Conservation (phyloP, 495 filamentous ascomycete species). For the Neurospora tetraspora region DNA sequence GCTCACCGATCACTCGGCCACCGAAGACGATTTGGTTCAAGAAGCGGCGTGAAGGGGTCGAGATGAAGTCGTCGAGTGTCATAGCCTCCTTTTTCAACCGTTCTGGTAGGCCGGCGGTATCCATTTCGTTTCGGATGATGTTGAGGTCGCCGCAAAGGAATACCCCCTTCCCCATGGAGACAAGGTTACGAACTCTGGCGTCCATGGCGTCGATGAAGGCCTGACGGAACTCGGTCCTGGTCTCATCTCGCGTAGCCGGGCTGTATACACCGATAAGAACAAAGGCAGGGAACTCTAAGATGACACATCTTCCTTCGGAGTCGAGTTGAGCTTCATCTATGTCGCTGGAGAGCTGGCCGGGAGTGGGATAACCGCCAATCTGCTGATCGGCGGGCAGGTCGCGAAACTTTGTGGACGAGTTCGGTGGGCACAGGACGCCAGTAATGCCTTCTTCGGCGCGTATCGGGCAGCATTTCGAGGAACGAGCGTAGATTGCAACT, state of each 20-base stretch:
- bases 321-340: constrained; percentile 68
- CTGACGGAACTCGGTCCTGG: constrained; percentile 72
- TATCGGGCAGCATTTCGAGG: constrained; percentile 77
- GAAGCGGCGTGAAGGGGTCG: constrained; percentile 62
- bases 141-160: constrained; percentile 86
- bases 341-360: constrained; percentile 49
- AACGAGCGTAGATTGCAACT: constrained; percentile 90
- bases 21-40: constrained; percentile 76
- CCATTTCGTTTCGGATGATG: constrained; percentile 64
- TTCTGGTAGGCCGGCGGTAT: constrained; percentile 61
- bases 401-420: constrained; percentile 61
- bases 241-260: constrained; percentile 78
- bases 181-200: constrained; percentile 71
- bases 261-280: constrained; percentile 85
- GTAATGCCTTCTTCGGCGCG: constrained; percentile 89
- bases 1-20: constrained; percentile 57
- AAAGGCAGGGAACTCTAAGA: constrained; percentile 94
- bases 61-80: constrained; percentile 43
- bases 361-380: constrained; percentile 84
- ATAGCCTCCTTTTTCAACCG: constrained; percentile 54
- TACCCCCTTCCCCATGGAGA: constrained; percentile 69
- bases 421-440: constrained; percentile 69
- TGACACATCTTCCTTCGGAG: constrained; percentile 81
- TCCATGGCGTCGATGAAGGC: constrained; percentile 74
- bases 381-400: constrained; percentile 67